A percentile compares a stretch with the other conserved stretches of the same genome.
These are phyloP conservation scores for Senna siamea DNA, from an alignment of 306 rosid species.

Conservation along the genomic window DNA sequence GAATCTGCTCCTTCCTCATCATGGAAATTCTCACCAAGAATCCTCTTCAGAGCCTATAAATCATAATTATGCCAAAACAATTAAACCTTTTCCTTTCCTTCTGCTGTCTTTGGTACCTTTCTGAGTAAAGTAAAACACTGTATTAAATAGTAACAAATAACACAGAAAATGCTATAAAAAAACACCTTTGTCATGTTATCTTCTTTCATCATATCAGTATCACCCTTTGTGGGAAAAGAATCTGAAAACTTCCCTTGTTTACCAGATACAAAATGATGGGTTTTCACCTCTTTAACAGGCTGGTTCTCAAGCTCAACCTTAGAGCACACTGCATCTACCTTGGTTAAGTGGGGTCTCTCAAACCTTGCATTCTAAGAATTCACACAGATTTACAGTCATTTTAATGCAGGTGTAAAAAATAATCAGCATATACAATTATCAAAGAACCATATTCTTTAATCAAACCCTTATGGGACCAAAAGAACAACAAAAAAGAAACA, in stretches of 20 bases:
- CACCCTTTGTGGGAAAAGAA: conserved; percentile 43
- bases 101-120: conserved; percentile 14
- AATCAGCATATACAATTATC: neutral
- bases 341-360: conserved; percentile 42
- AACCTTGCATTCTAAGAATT: conserved; percentile 49
- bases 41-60: conserved; percentile 74
- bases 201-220: conserved; percentile 50
- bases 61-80: conserved; percentile 23
- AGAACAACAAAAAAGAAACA: neutral
- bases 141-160: conserved; percentile 21
- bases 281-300: conserved; percentile 42
- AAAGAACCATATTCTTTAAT: conserved; percentile 25
- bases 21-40: conserved; percentile 72
- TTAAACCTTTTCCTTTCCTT: conserved; percentile 8
- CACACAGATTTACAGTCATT: conserved; percentile 20
- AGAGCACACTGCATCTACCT: conserved; percentile 38
- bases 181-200: conserved; percentile 76
- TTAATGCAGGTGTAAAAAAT: conserved; percentile 26
- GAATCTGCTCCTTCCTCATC: conserved; percentile 59
- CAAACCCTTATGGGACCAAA: conserved; percentile 27
- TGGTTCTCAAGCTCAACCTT: conserved; percentile 43
- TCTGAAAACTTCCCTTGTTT: conserved; percentile 41
- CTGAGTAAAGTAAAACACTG: conserved; percentile 15
- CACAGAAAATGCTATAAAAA: conserved; percentile 21
- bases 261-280: conserved; percentile 36